Evolutionary conservation across 2,329 filamentous ascomycete species (phyloP).

Genomic region (Penicillium sp.): DNA sequence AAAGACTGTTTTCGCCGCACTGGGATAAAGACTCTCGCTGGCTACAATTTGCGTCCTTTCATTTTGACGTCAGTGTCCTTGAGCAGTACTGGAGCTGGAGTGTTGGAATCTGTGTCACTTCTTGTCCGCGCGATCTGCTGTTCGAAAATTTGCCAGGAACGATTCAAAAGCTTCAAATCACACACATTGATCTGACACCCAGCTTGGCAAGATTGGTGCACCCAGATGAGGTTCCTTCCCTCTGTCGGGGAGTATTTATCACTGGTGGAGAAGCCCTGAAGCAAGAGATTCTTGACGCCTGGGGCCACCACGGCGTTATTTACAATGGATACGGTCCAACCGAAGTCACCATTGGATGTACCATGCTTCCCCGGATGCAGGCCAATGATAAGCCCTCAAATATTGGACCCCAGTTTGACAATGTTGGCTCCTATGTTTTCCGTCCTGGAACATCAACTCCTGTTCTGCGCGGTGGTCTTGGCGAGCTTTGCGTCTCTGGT

Average conservation of each 20-base stretch:
- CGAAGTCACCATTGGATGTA: slow-evolving; percentile 89
- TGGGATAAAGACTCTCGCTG: slow-evolving; percentile 75
- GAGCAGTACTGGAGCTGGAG: slow-evolving; percentile 98
- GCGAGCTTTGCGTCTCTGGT: slow-evolving; percentile 86
- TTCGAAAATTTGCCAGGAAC: slow-evolving; percentile 77
- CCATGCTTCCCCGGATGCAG: slow-evolving; percentile 82
- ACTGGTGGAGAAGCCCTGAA: slow-evolving; percentile 87
- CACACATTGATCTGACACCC: slow-evolving; percentile 88
- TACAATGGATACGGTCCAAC: slow-evolving; percentile 94
- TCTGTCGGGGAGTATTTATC: slow-evolving; percentile 85
- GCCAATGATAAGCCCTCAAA: slow-evolving; percentile 78
- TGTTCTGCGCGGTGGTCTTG: slow-evolving; percentile 74
- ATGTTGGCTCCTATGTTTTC: slow-evolving; percentile 82
- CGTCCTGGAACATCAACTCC: slow-evolving; percentile 67
- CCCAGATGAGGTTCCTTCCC: slow-evolving; percentile 75
- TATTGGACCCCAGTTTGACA: slow-evolving; percentile 82
- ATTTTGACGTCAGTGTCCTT: slow-evolving; percentile 90
- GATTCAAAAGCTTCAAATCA: slow-evolving; percentile 72
- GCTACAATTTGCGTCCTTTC: slow-evolving; percentile 91
- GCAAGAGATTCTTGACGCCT: slow-evolving; percentile 82
- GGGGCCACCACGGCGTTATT: slow-evolving; percentile 77
- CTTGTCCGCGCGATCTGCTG: slow-evolving; percentile 78
- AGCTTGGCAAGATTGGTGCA: slow-evolving; percentile 77
- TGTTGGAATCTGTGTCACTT: slow-evolving; percentile 79
- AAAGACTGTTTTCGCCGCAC: slow-evolving; percentile 71